Evolutionary conservation across 108 stramenopile genomes (phyloP), one percentile per base, ranked within the genome.

Genomic region (Nitzschia inconspicua): DNA sequence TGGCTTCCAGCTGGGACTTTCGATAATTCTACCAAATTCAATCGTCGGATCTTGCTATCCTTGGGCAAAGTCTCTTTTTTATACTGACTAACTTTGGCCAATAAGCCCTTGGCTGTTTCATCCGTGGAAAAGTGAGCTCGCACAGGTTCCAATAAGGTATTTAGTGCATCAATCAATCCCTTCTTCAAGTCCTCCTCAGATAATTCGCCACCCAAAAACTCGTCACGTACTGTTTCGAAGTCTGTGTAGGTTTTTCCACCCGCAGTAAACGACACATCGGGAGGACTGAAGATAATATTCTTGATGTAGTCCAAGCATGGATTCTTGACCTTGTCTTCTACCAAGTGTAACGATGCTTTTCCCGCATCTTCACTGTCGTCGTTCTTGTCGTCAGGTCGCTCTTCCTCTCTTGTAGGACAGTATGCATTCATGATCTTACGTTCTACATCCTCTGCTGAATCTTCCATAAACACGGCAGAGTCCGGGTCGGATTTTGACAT

Each of bases 401-500:
- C 68, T 30, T 83, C 72, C 29, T 55, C 73, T 26, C 65, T 46
- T 1, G 72, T 75, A n/a, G 94, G 96, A 66, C 96, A 97, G 72
- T 90, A 97, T 32, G 96, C 95, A 49, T 73, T 78, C 48, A 55
- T 62, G 48, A 98, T 91, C 66, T 98, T 98, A 36, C 95, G 83
- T 47, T 89, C 76, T 22, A 98, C 97, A 76, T 96, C 95, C 49
- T 84, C 95, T 3, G 69, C 76, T 6, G 90, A 50, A 76, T 99
- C 99, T 64, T 99, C 99, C 99, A 99, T 99, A 64, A 98, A 99
- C 42, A 99, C 89, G 20, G 99, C 99, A 22, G 86, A 89, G 77
- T 99, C 97, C 13, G 99, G 97, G 88, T 98, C 96, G 32, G 90
- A 93, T 73, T 99, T 99, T 72, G 83, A 85, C 99, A 99, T 99